phyloP scores from a whole-genome alignment of 208 protist species.

The Wallacemonas sp. region DNA sequence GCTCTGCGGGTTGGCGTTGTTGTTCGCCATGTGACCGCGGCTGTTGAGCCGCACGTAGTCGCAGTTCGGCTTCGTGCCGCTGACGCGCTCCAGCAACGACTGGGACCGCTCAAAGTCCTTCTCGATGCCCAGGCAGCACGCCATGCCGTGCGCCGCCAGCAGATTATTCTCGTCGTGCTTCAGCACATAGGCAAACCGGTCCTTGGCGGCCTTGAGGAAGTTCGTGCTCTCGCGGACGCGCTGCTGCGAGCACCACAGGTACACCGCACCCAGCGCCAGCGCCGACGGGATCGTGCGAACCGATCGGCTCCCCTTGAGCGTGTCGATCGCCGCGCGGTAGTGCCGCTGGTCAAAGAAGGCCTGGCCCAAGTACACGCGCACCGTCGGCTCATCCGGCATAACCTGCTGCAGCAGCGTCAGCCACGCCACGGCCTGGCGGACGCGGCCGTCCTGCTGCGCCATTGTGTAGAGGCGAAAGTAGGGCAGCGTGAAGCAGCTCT shows the following conservation, averaged over 20 bases:
- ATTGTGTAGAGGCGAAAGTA: constrained; percentile 79
- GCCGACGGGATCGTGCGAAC: constrained; percentile 38
- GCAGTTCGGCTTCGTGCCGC: constrained; percentile 68
- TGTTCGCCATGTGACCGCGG: constrained; percentile 56
- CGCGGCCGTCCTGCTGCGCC: constrained; percentile 50
- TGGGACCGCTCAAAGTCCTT: constrained; percentile 58
- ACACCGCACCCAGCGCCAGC: constrained; percentile 62
- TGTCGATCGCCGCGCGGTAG: constrained; percentile 44
- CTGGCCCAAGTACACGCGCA: constrained; percentile 53
- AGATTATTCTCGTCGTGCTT: constrained; percentile 69
- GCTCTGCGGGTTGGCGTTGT: constrained; percentile 71
- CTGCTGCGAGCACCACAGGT: constrained; percentile 70
- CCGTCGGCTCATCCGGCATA: constrained; percentile 52
- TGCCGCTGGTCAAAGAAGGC: constrained; percentile 57
- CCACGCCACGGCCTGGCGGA: constrained; percentile 79
- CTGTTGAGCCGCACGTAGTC: constrained; percentile 45
- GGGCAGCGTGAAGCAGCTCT: constrained; percentile 59
- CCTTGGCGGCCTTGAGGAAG: constrained; percentile 48
- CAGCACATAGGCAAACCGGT: constrained; percentile 62
- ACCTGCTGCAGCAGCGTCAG: constrained; percentile 75
- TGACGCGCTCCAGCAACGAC: constrained; percentile 71
- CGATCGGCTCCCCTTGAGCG: constrained; percentile 43
- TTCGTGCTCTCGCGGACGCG: constrained; percentile 41
- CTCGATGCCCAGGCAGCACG: constrained; percentile 80
- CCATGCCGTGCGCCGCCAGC: constrained; percentile 78